These are phyloP conservation scores for Myxozyma udenii DNA, from an alignment of 805 yeast species.

Conservation along the genomic window DNA sequence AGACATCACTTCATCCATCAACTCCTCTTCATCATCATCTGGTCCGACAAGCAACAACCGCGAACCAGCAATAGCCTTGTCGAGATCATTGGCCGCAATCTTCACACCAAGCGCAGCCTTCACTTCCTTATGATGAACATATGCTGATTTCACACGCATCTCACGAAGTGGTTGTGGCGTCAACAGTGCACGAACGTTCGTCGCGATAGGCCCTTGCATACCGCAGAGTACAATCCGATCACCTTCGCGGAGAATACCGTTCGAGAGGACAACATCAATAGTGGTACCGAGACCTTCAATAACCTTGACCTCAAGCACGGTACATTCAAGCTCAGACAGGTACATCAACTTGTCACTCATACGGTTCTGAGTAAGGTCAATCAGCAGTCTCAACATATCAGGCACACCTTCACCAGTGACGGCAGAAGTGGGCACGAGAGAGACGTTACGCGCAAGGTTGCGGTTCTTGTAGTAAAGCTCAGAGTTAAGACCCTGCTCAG, in stretches of 20 bases:
- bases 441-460: slow-evolving; percentile 88
- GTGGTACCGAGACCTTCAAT: slow-evolving; percentile 99
- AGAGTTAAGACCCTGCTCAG: slow-evolving; percentile 98
- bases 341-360: slow-evolving; percentile 99
- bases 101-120: slow-evolving; percentile 99
- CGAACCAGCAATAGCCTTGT: slow-evolving; percentile 99
- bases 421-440: slow-evolving; percentile 97
- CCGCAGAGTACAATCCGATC: slow-evolving; percentile 96
- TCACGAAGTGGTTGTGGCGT: slow-evolving; percentile 98
- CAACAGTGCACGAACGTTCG: slow-evolving; percentile 89
- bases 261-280: slow-evolving; percentile 95
- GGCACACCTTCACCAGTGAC: slow-evolving; percentile 99
- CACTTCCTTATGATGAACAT: slow-evolving; percentile 93
- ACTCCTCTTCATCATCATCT: slow-evolving; percentile 95
- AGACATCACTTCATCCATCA: slow-evolving; percentile 98
- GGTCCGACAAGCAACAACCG: slow-evolving; percentile 91
- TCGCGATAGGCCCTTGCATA: slow-evolving; percentile 96
- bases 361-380: slow-evolving; percentile 95
- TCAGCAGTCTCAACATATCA: slow-evolving; percentile 89
- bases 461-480: slow-evolving; percentile 94
- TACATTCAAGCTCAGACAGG: slow-evolving; percentile 89
- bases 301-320: slow-evolving; percentile 94
- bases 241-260: slow-evolving; percentile 92
- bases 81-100: slow-evolving; percentile 95
- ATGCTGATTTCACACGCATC: slow-evolving; percentile 92